These are phyloP conservation scores for Pseudopediastrum boryanum DNA, from an alignment of 139 green algal species.

Conservation along the genomic window DNA sequence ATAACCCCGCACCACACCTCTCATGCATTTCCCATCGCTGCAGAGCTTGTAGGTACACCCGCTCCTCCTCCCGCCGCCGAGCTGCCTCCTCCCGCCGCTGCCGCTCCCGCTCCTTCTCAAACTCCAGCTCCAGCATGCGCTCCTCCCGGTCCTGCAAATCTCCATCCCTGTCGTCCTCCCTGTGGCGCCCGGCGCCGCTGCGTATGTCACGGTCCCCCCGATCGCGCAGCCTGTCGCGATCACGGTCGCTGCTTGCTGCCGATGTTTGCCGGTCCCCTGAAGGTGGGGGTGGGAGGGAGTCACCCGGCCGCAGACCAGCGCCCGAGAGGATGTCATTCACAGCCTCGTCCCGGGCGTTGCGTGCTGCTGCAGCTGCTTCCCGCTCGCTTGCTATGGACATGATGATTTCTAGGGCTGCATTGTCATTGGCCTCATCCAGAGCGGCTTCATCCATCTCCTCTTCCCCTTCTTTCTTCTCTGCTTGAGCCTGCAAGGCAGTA, in stretches of 20 bases:
- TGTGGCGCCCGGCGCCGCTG: slow-evolving; percentile 8
- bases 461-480: neutral
- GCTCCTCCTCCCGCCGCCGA: slow-evolving; percentile 47
- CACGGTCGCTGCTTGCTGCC: slow-evolving; percentile 2
- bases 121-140: slow-evolving; percentile 43
- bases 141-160: slow-evolving; percentile 28
- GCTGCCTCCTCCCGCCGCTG: slow-evolving; percentile 44
- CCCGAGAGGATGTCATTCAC: neutral
- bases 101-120: slow-evolving; percentile 50
- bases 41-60: slow-evolving; percentile 53
- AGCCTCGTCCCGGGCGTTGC: neutral
- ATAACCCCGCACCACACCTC: slow-evolving; percentile 38
- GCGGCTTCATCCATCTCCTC: slow-evolving; percentile 34
- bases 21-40: slow-evolving; percentile 67
- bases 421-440: slow-evolving; percentile 32
- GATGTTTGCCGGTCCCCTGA: too few relatives aligned
- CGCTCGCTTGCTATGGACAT: slow-evolving; percentile 68
- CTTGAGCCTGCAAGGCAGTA: slow-evolving; percentile 14
- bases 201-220: neutral
- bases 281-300: too few relatives aligned
- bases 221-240: neutral
- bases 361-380: slow-evolving; percentile 21
- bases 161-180: neutral
- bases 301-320: too few relatives aligned
- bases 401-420: slow-evolving; percentile 48